These are phyloP conservation scores for Phytopythium kandeliae DNA, from an alignment of 352 stramenopile genomes.

Conservation along the genomic window DNA sequence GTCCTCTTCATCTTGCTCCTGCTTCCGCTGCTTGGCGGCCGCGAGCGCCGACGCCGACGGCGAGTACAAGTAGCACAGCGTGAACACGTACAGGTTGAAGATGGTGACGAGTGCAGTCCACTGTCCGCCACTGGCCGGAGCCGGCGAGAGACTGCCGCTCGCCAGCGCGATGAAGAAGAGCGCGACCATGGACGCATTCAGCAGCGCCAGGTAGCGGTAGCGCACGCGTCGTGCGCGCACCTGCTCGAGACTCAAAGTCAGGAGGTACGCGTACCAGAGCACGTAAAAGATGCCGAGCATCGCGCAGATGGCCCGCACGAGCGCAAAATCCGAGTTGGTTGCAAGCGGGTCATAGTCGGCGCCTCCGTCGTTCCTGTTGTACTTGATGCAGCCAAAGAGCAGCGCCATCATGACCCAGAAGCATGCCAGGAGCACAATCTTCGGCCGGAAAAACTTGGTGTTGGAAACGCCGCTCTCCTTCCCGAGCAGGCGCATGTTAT, in stretches of 20 bases:
- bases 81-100: constrained; percentile 61
- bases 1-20: constrained; percentile 5
- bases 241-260: constrained; percentile 32
- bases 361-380: constrained; percentile 47
- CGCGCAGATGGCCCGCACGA: constrained; percentile 27
- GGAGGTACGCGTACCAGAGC: constrained; percentile 36
- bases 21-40: constrained; percentile 17
- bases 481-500: constrained; percentile 51
- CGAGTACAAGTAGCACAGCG: constrained; percentile 49
- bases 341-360: constrained; percentile 35
- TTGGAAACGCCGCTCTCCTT: constrained; percentile 47
- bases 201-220: constrained; percentile 38
- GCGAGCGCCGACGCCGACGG: constrained; percentile 33
- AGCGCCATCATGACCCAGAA: constrained; percentile 51
- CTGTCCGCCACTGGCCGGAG: constrained; percentile 31
- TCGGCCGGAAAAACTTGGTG: constrained; percentile 43
- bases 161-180: constrained; percentile 35
- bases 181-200: constrained; percentile 48
- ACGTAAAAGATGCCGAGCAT: constrained; percentile 41
- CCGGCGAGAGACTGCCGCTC: constrained; percentile 35
- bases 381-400: constrained; percentile 61
- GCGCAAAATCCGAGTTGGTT: constrained; percentile 30
- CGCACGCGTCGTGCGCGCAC: constrained; percentile 36
- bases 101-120: constrained; percentile 48
- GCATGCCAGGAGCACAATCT: constrained; percentile 37